These are phyloP conservation scores for Setaria italica DNA, from an alignment of 202 grass and related monocot species.

Conservation along the genomic window DNA sequence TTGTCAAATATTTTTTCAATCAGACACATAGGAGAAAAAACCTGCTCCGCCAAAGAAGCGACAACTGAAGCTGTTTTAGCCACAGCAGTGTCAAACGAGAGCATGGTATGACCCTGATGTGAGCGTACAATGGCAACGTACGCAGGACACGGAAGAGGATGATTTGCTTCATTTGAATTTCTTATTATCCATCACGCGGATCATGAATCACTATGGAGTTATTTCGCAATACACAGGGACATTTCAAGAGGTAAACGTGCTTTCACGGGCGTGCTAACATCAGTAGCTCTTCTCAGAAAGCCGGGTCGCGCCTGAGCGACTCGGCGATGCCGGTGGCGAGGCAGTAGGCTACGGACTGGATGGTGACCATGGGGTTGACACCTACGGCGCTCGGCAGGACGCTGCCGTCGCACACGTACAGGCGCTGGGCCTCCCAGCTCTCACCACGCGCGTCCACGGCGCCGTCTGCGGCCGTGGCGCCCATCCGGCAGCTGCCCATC, in stretches of 20 bases:
- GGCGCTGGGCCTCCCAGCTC: slow-evolving; percentile 78
- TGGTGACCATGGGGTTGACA: slow-evolving; percentile 97
- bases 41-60: no score
- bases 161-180: background rate
- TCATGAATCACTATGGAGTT: background rate
- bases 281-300: background rate
- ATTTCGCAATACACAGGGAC: background rate
- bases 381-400: slow-evolving; percentile 74
- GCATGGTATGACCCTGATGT: background rate
- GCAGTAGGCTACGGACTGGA: slow-evolving; percentile 81
- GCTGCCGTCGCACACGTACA: slow-evolving; percentile 89
- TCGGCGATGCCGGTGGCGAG: slow-evolving; percentile 63
- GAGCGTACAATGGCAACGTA: background rate
- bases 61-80: no score
- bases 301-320: slow-evolving; percentile 22
- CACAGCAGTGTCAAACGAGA: no score
- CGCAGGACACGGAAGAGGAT: background rate
- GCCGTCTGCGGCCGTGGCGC: slow-evolving; percentile 54
- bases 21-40: no score
- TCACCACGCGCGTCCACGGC: slow-evolving; percentile 77
- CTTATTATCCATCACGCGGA: background rate
- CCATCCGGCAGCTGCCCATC: slow-evolving; percentile 95
- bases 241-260: background rate
- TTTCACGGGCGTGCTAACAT: background rate
- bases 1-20: no score